Base-by-base conservation (phyloP, 2,329 filamentous ascomycete genomes). In the Aspergillus intermedius region DNA sequence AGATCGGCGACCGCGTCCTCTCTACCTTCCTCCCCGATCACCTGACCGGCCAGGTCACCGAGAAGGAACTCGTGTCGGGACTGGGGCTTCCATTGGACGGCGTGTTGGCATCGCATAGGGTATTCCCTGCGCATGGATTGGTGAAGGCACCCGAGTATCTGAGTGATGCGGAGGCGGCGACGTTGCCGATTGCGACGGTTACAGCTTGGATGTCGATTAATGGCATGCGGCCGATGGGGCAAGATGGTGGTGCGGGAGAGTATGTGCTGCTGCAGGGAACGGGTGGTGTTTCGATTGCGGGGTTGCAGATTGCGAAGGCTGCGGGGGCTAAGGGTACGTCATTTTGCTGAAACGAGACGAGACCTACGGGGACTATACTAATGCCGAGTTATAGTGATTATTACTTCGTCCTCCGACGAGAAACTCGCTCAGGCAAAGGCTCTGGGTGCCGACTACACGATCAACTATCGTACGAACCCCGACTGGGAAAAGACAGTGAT, bases 1-100 rank as follows among this genome's bases (percentile, higher is more conserved):
- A 74, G 47, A 66, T 71, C 13, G 83, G 84, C 49, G 79, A 86
- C 49, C 79, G 82, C n/a, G 84, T 88, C 35, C 74, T 86, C 48
- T 78, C 78, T 17, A 85, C 79, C 45, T 88, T 86, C 66, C 53
- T 60, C 25, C 72, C 73, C 23, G 71, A 70, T n/a, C 74, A 77
- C 58, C 67, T 82, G 46, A 75, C 73, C 3, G 83, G 82, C n/a
- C 79, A 82, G 60, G 70, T 86, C 50, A 72, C 73, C 21, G 76
- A 75, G 45, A 69, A 72, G 15, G 73, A 83, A 55, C 72, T 86
- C 63, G 68, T 67, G 0, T 74, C 72, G 3, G 81, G 82, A 0
- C 68, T 87, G 10, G 84, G 85, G 3, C 69, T 82, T 3, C 84
- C 83, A 1, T 69, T 80, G 0, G 70, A 71, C 0, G 75, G 76